Conservation (phyloP, 2,329 filamentous ascomycete species). For the Arachnopeziza araneosa region DNA sequence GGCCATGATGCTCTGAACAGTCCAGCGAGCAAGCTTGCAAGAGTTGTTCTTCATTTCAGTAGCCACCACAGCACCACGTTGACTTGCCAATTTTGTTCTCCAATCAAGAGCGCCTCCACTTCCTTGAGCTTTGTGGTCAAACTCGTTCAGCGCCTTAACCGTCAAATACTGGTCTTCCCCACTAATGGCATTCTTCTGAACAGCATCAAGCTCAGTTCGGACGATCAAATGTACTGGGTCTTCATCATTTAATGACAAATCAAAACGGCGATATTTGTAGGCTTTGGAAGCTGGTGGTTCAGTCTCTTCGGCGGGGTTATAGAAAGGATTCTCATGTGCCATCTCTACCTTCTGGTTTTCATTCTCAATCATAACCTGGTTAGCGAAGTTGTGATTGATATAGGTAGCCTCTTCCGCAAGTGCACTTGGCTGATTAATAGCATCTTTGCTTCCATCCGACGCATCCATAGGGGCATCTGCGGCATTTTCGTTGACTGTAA, state of each 20-base stretch:
- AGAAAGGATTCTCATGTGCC: slow-evolving; percentile 91
- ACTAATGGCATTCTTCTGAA: slow-evolving; percentile 89
- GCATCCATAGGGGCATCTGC: slow-evolving; percentile 89
- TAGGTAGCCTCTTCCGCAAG: slow-evolving; percentile 96
- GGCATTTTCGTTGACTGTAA: slow-evolving; percentile 98
- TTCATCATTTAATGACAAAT: slow-evolving; percentile 84
- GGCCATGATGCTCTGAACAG: slow-evolving; percentile 91
- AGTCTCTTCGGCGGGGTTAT: slow-evolving; percentile 87
- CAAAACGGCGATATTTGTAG: slow-evolving; percentile 98
- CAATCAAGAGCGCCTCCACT: slow-evolving; percentile 94
- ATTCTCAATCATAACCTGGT: slow-evolving; percentile 87
- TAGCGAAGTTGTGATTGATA: slow-evolving; percentile 99
- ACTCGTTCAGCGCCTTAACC: slow-evolving; percentile 97
- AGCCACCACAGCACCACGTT: slow-evolving; percentile 93
- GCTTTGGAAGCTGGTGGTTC: slow-evolving; percentile 92
- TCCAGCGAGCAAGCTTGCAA: slow-evolving; percentile 97
- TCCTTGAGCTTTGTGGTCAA: slow-evolving; percentile 95
- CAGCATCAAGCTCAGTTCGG: slow-evolving; percentile 89
- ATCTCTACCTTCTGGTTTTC: slow-evolving; percentile 75
- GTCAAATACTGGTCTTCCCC: slow-evolving; percentile 88
- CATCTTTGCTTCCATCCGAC: slow-evolving; percentile 87
- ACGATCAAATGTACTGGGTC: slow-evolving; percentile 91
- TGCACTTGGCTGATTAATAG: slow-evolving; percentile 87
- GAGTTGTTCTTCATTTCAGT: slow-evolving; percentile 99
- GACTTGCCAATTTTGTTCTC: slow-evolving; percentile 88